Evolutionary conservation across 257 asterid species (phyloP), one percentile per base, ranked within the genome.

Genomic region (Rhazya stricta): DNA sequence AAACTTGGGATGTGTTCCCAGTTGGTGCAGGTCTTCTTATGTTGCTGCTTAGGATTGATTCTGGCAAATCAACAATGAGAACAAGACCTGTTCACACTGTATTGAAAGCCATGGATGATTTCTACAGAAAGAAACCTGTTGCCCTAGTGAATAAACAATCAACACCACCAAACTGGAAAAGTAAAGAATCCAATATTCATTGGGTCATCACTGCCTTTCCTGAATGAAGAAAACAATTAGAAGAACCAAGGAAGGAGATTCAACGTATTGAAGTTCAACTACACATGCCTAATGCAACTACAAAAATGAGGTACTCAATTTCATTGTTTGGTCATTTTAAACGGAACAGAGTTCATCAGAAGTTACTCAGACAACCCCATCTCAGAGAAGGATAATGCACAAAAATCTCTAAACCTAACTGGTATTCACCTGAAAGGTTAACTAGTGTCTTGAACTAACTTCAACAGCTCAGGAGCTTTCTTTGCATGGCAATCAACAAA

Each of bases 381-480:
- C 4, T n/a, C 30, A 54, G 30, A 7, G 3, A 10, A 48, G 54
- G 23, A 48, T 12, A 54, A 21, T 21, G 30, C 9, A 23, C 61
- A 4, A 63, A 63, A 37, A 63, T 63, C 25, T 63, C 43, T 34
- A 10, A 19, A 34, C 43, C 27, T 15, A 63, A 34, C 69, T 34
- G 69, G 23, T 61, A 5, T 48, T 48, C 4, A 11, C 9, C 9
- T 30, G 25, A 62, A 62, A 62, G 3, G 9, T 19, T 9, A 60
- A 60, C 69, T 63, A 34, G 18, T 63, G 1, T 6, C 29, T 63
- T 18, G 27, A 36, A 63, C 11, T 1, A 80, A 37, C 29, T 70
- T 67, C 70, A 65, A n/a, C 19, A 80, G 67, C 74, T 39, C 73
- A 18, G 83, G 80, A 61, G 36, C 74, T 27, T 42, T 43, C 29